phyloP scores from a whole-genome alignment of 371 early-diverging fungal species.

The Fennellomyces sp. region DNA sequence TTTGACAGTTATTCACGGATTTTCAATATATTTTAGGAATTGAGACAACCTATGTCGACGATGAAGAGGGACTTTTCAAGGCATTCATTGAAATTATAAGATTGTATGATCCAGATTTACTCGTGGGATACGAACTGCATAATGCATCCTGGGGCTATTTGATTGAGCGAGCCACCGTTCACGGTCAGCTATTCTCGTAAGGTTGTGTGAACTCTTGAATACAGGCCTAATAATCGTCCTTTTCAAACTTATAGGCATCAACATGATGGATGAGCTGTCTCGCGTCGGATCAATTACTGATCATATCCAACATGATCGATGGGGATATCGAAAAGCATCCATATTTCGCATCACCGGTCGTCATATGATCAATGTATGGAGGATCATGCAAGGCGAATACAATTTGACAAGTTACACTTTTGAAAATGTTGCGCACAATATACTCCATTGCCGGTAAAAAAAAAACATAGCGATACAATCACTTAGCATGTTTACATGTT shows the following conservation, averaged over 20 bases:
- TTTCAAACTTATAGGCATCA: too few species aligned
- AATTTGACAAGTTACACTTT: slow-evolving; percentile 77
- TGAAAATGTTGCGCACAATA: slow-evolving; percentile 72
- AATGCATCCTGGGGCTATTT: slow-evolving; percentile 88
- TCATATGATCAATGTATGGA: slow-evolving; percentile 88
- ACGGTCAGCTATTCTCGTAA: not conserved
- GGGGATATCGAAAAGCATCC: slow-evolving; percentile 69
- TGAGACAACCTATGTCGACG: slow-evolving; percentile 36
- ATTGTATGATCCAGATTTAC: slow-evolving; percentile 81
- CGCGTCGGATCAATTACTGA: slow-evolving; percentile 31
- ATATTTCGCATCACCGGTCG: slow-evolving; percentile 71
- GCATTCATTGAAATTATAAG: slow-evolving; percentile 53
- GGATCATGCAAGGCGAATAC: slow-evolving; percentile 75
- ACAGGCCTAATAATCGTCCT: too few species aligned
- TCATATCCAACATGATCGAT: slow-evolving; percentile 32
- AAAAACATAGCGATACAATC: too few species aligned
- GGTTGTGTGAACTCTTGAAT: not conserved
- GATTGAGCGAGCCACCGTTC: slow-evolving; percentile 61
- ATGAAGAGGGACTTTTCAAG: slow-evolving; percentile 59
- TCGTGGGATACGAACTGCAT: slow-evolving; percentile 87
- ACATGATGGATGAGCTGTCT: slow-evolving; percentile 55
- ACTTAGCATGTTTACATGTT: not conserved
- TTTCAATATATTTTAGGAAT: too few species aligned
- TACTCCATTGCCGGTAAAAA: slow-evolving; percentile 68
- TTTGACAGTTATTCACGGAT: too few species aligned